Evolutionary conservation across 371 early-diverging fungal species (phyloP), one percentile per base, ranked within the genome.

Genomic region (Thermomucor indicae-seudaticae): DNA sequence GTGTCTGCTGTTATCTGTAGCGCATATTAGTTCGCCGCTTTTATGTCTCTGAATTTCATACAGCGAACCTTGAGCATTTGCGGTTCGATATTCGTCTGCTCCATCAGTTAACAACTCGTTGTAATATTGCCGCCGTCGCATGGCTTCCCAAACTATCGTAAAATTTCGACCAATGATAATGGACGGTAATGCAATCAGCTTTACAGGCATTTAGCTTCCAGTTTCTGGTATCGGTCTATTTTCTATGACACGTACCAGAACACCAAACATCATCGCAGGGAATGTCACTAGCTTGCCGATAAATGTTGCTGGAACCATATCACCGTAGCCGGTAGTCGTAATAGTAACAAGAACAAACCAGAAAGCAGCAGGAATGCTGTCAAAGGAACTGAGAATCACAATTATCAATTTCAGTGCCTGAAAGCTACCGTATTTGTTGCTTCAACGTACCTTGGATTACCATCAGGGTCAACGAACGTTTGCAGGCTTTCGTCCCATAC

Each of bases 81-180:
- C 4, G 16, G 58, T 58, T 6, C 11, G 23, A 29, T 4, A 23
- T 43, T 50, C 51, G 19, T 37, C 51, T 19, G 32, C 35, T 11
- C 37, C 48, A 25, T 25, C 25, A 17, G 38, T 35, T 34, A 51
- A 19, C 39, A 57, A 53, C 34, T 38, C 45, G 34, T 34, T 34
- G 6, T 57, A 54, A 27, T 41, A 53, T 47, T 60, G 66, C 25
- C 70, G 58, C 34, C 70, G 63, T 35, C 83, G 71, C 83, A 88
- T 82, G 5, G 83, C 78, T 52, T 92, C 90, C 90, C 90, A 92
- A 19, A 92, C 91, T 34, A 88, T 71, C 0, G 91, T 89, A 58
- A 90, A 92, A 57, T 91, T 89, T 35, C 92, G 76, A 14, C 92
- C 92, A 28, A 92, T 85, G 58, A 92, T 90, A 49, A 92, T 91